Base-by-base conservation (phyloP, 805 yeast species). In the Metschnikowia sp. region DNA sequence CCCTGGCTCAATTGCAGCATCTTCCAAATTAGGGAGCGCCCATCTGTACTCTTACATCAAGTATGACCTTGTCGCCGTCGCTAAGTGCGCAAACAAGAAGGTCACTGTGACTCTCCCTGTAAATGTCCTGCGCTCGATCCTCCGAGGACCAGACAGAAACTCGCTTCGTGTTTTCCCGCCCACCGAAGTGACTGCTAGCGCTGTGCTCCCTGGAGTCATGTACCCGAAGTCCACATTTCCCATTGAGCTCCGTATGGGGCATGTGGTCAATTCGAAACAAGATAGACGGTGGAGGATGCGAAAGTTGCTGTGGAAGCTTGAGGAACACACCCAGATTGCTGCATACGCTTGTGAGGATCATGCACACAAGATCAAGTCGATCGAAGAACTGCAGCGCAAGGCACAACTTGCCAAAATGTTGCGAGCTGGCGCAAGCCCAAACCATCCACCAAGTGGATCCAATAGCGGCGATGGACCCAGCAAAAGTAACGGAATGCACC, bases 161-260 rank as follows among this genome's bases (percentile, higher is more conserved):
- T 88, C 96, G 1, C 69, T 89, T 34, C 78, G 99, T 51, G 88
- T 94, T 1, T 94, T 94, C 66, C 99, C 99, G 1, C 98, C 99
- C 8, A 92, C 98, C 0, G 87, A 86, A 37, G 84, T 94, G 33
- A 84, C 89, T 3, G 95, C 96, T 7, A 81, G 86, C 28, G 94
- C 96, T 8, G 86, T 84, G 12, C 71, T 94, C 42, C 99, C 99
- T 2, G 86, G 86, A 53, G 96, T 90, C 12, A 78, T 88, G 31
- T 88, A 88, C 64, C 98, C 98, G 10, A 84, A 87, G 62, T 85
- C 96, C 0, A 75, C 84, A 0, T 88, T 94, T 60, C 86, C 94
- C 0, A 75, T 92, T 19, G 97, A 90, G 60, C 71, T 94, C 59
- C 81, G 83, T 54, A 68, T 94, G 58, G 96, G 89, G 57, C 86